Percentiles rank a stretch among this genome's conserved stretches.
These are phyloP conservation scores for Rusavskia elegans DNA, from an alignment of 495 filamentous ascomycete species.

Conservation along the genomic window DNA sequence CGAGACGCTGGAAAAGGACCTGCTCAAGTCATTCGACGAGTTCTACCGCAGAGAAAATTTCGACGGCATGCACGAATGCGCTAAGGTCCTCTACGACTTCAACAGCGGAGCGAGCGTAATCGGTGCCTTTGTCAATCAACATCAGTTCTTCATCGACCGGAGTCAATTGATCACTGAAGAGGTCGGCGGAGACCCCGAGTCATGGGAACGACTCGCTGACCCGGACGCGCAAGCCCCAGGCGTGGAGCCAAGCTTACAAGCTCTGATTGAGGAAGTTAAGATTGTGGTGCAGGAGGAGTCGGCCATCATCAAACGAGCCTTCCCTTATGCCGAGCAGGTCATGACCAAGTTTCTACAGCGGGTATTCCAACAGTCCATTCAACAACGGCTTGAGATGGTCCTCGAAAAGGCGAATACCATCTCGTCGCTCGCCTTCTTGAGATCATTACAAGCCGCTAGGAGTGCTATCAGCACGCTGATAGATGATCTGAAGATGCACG, in stretches of 20 bases:
- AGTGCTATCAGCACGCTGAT: slow-evolving; percentile 71
- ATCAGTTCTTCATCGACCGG: slow-evolving; percentile 94
- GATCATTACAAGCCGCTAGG: slow-evolving; percentile 77
- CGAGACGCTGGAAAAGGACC: slow-evolving; percentile 86
- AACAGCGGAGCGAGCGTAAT: slow-evolving; percentile 89
- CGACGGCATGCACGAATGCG: slow-evolving; percentile 91
- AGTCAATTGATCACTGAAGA: slow-evolving; percentile 85
- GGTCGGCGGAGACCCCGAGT: slow-evolving; percentile 64
- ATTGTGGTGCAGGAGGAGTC: slow-evolving; percentile 96
- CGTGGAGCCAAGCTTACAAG: slow-evolving; percentile 83
- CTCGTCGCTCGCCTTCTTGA: slow-evolving; percentile 81
- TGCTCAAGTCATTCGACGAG: slow-evolving; percentile 91
- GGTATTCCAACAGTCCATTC: slow-evolving; percentile 94
- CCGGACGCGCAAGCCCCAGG: slow-evolving; percentile 83
- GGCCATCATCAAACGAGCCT: slow-evolving; percentile 84
- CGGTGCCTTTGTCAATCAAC: slow-evolving; percentile 92
- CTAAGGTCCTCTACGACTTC: slow-evolving; percentile 88
- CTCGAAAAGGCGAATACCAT: slow-evolving; percentile 82
- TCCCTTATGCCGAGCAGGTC: slow-evolving; percentile 91
- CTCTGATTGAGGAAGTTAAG: slow-evolving; percentile 80
- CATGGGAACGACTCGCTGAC: slow-evolving; percentile 82
- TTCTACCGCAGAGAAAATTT: slow-evolving; percentile 88
- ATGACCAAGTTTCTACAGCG: slow-evolving; percentile 82
- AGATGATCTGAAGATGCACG: slow-evolving; percentile 87
- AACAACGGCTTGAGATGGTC: slow-evolving; percentile 91